Base-by-base conservation (phyloP, 106 monocot genomes). In the Hemerocallis citrina region DNA sequence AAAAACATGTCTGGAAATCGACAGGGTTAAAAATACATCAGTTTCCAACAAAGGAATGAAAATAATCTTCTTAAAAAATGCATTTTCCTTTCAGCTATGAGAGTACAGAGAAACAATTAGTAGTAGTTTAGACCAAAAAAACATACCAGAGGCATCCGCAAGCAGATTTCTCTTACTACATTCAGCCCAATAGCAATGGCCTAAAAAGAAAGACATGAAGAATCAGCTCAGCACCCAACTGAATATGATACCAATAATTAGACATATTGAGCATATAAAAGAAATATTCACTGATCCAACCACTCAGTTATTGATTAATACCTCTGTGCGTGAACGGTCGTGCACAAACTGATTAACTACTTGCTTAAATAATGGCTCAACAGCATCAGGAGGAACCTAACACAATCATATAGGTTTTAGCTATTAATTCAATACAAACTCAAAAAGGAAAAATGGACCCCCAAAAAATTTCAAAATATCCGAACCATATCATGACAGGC, bases 401-500 rank as follows among this genome's bases (percentile, higher is more conserved):
- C 21, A 23, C 31, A 38, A 38, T 38, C 37, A 38, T 6, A 6
- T 38, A 38, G 37, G 11, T 5, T 6, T 38, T 38, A 38, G n/a
- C n/a, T n/a, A n/a, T n/a, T n/a, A n/a, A n/a, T n/a, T n/a, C n/a
- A n/a, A 38, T n/a, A n/a, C n/a, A n/a, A 6, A 11, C 11, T 11
- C 11, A 38, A 5, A 38, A 36, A 41, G 37, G 6, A 23, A n/a
- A n/a, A n/a, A n/a, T n/a, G n/a, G n/a, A n/a, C n/a, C n/a, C n/a
- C n/a, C n/a, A n/a, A n/a, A n/a, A n/a, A n/a, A n/a, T n/a, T n/a
- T n/a, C n/a, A n/a, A n/a, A n/a, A n/a, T n/a, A n/a, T n/a, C n/a
- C n/a, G n/a, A 45, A 92, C 92, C 92, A 87, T 81, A 64, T 88
- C 87, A 83, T 92, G 92, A 67, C 92, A 92, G 25, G 92, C 84